Evolutionary conservation across 805 yeast species (phyloP).

Genomic region (Starmerella davenportii): DNA sequence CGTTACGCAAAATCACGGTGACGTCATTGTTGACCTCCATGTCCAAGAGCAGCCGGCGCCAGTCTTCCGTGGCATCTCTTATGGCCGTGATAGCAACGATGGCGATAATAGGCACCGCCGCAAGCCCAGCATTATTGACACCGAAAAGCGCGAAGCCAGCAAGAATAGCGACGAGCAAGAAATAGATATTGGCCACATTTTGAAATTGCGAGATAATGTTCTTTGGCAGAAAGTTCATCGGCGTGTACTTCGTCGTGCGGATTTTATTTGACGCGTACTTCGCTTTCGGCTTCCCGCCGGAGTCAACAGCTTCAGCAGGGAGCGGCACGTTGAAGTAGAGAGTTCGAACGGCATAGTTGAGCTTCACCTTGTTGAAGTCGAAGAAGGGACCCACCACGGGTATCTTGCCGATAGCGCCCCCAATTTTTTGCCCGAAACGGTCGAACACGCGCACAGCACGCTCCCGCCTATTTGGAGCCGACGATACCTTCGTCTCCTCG

Average conservation of each 20-base stretch:
- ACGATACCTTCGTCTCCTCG: constrained; percentile 9
- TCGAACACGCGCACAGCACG: background rate
- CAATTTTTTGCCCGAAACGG: background rate
- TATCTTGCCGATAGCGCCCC: constrained; percentile 5
- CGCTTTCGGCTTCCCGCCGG: constrained; percentile 41
- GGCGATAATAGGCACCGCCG: constrained; percentile 66
- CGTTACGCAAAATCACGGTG: constrained; percentile 37
- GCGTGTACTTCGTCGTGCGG: constrained; percentile 89
- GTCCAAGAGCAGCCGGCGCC: constrained; percentile 45
- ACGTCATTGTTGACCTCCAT: constrained; percentile 49
- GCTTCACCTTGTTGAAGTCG: constrained; percentile 9
- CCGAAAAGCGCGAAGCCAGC: constrained; percentile 64
- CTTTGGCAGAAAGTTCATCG: constrained; percentile 72
- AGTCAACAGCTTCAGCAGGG: constrained; percentile 32
- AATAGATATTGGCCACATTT: constrained; percentile 81
- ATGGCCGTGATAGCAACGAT: constrained; percentile 57
- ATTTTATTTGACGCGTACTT: constrained; percentile 78
- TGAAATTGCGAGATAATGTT: constrained; percentile 63
- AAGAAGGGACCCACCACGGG: constrained; percentile 13
- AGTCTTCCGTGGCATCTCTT: constrained; percentile 66
- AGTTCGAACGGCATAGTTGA: constrained; percentile 21
- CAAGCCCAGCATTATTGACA: constrained; percentile 50
- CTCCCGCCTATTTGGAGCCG: background rate
- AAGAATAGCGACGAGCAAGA: constrained; percentile 56
- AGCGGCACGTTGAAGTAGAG: constrained; percentile 34